These are phyloP conservation scores for Fomitopsis betulina DNA, from an alignment of 1,284 basidiomycete genomes.

Conservation along the genomic window DNA sequence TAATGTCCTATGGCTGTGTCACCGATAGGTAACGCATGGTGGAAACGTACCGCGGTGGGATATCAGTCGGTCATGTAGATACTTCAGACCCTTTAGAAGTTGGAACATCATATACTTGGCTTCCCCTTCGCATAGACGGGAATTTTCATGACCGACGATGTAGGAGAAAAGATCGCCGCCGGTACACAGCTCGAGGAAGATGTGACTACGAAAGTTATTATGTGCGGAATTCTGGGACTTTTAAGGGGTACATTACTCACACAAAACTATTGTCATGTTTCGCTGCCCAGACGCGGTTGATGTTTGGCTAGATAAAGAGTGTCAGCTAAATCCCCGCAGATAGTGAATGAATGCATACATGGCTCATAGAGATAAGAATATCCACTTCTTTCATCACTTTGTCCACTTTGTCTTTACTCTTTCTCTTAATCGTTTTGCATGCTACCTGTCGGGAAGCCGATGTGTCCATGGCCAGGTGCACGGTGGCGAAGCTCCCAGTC, in stretches of 20 bases:
- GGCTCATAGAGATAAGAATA: conserved; percentile 63
- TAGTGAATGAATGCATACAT: conserved; percentile 44
- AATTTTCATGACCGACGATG: conserved; percentile 55
- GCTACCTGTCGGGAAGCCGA: conserved; percentile 68
- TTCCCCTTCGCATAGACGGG: conserved; percentile 69
- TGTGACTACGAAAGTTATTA: conserved; percentile 40
- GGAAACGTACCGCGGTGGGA: conserved; percentile 69
- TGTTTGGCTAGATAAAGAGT: conserved; percentile 59
- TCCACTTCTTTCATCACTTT: conserved; percentile 74
- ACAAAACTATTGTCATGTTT: conserved; percentile 59
- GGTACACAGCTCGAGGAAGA: conserved; percentile 76
- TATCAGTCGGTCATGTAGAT: conserved; percentile 71
- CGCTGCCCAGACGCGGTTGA: conserved; percentile 72
- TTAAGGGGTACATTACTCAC: conserved; percentile 29
- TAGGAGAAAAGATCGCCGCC: conserved; percentile 79
- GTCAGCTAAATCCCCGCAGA: neutral
- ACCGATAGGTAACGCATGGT: neutral
- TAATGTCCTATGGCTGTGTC: neutral
- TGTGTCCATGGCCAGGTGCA: conserved; percentile 70
- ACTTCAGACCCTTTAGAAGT: conserved; percentile 65
- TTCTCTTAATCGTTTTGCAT: conserved; percentile 73
- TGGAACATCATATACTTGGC: conserved; percentile 84
- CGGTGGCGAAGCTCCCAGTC: conserved; percentile 76
- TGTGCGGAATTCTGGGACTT: no score
- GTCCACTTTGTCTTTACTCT: conserved; percentile 47